Evolutionary conservation across 495 filamentous ascomycete species (phyloP), one percentile per base, ranked within the genome.

Genomic region (Aspergillus olivimuriae): DNA sequence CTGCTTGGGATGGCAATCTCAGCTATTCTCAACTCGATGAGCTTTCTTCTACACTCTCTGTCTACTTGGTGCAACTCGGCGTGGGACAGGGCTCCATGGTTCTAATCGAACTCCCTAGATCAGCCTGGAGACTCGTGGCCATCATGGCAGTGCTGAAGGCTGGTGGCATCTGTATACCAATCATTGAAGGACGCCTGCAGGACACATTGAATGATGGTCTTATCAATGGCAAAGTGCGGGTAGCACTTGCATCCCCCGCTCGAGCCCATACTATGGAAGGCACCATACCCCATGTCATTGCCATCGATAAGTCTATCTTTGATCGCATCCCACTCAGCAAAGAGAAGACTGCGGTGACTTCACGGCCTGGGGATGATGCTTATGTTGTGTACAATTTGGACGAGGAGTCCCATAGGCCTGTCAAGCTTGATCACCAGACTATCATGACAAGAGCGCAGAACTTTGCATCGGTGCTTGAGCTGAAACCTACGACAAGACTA

Each of bases 381-480:
- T 85, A 76, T 49, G 57, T 81, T n/a, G 64, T 78, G 17, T 82
- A 74, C 47, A 82, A 81, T 4, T 74, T 73, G 33, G 69, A 68
- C 0, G 56, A 53, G 11, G 69, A 58, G 18, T 56, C 35, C 47
- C 66, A 77, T 0, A 66, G 63, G 18, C 60, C 53, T 3, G 54
- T 71, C 10, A 48, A 68, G 0, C 57, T 71, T 2, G 58, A 65
- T 8, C 70, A 74, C 38, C 22, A 44, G 10, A 51, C 73, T 10
- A 57, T 72, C 16, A 46, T 78, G n/a, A 60, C 73, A 4, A 57
- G 70, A 15, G 74, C 76, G 36, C 43, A 46, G 8, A 60, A 63
- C 2, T 77, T 80, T 33, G 73, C 70, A 1, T 58, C 63, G 1
- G 66, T 66, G 0, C 53, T 78, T 7, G 45, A 56, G 0, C 62